Base-by-base conservation (phyloP, 441 rosid species). In the Metrosideros polymorpha region DNA sequence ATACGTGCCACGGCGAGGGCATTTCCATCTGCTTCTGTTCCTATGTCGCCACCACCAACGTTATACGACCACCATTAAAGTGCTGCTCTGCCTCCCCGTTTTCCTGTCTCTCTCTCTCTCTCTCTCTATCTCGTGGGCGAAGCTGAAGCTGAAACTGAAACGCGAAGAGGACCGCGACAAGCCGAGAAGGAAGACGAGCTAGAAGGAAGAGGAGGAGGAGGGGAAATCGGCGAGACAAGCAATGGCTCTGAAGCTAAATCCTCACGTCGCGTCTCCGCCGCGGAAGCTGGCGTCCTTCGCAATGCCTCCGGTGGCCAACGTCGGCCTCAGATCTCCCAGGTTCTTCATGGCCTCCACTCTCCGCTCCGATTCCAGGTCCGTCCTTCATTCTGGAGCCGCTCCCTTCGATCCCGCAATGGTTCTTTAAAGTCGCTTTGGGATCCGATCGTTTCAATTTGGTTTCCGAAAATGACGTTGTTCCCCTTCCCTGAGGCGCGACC, bases 171-270 rank as follows among this genome's bases (percentile, higher is more conserved):
- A 55, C 54, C 22, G 43, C 17, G 77, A 61, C 59, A 15, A 14
- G 32, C 59, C 49, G 3, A 47, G 18, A 61, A 3, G 24, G 56
- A 50, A n/a, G 54, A 83, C 47, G 45, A 45, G 27, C 32, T 59
- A 3, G 18, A 43, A 29, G 32, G 76, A 89, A 39, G 55, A 83
- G 87, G 19, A 84, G 75, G 66, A 77, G 10, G 27, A 29, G 9
- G 50, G 39, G 75, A 18, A 9, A 32, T 22, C 45, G n/a, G n/a
- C 45, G 47, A 35, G 0, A 66, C 7, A 9, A 9, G 2, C 77
- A 88, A 96, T 96, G 99, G 96, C 98, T 89, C 90, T 95, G 87
- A 95, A 93, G 91, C 90, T 94, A 86, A 94, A 92, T 85, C 91
- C 93, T 45, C 45, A 15, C 29, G 89, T 92, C 86, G 49, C 86